Evolutionary conservation across 768 basidiomycete genomes (phyloP), one percentile per base, ranked within the genome.

Genomic region (Chalciporus pseudorubinellus): DNA sequence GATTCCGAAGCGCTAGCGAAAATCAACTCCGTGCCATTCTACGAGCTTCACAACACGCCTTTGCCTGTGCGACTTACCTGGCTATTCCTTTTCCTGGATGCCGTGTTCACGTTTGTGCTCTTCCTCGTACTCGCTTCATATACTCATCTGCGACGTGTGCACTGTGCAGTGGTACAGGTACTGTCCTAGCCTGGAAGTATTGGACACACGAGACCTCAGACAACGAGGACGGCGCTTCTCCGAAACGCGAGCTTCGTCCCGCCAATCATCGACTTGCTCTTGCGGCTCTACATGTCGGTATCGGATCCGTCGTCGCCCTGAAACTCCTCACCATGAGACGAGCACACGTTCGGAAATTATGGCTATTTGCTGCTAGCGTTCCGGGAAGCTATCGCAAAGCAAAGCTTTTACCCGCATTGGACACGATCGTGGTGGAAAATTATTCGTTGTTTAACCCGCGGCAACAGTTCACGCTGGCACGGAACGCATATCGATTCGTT

Each of bases 301-400:
- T 70, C 33, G 67, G 67, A 33, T 61, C 60, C n/a, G 50, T 59
- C 44, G 56, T 66, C 29, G 69, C 69, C 18, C 55, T 67, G 19
- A 50, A 58, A 19, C 51, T 70, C 33, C 47, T 68, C 20, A 63
- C 56, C 44, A 45, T 59, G 29, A 60, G 64, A 44, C 69, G 64
- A 2, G 48, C 61, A 13, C 58, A 69, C 1, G 65, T 61, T n/a
- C 60, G 64, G 18, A 70, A 62, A 33, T 51, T 70, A 45, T 69
- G 69, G 69, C 14, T 69, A 6, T 59, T 66, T 44, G 69, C 66
- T 4, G 50, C 44, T 12, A 60, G 58, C 31, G 62, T 68, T 20
- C 59, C 53, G 8, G 57, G 58, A n/a, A 57, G 5, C 33, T 62
- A 60, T 36, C 65, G 65, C 40, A 56, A 52, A 18, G 44, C 18